Percentiles rank a stretch among this genome's conserved stretches.
These are phyloP conservation scores for Penicillium subrubescens DNA, from an alignment of 495 filamentous ascomycete genomes.

Conservation along the genomic window DNA sequence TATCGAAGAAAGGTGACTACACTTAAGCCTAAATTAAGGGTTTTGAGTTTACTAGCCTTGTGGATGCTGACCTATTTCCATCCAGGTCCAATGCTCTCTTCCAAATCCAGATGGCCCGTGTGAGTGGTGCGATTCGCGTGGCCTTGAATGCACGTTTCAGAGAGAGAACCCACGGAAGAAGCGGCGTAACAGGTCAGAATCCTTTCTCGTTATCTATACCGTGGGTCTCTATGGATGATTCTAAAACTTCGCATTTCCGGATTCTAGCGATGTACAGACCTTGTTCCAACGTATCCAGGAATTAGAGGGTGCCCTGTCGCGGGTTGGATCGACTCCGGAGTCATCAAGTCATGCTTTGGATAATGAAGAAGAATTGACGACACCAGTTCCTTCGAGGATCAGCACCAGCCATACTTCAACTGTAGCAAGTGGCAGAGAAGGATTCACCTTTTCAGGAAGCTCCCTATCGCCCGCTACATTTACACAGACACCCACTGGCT, in stretches of 20 bases:
- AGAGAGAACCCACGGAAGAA: constrained; percentile 21
- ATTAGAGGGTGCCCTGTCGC: constrained; percentile 11
- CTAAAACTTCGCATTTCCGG: not conserved
- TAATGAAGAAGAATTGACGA: not conserved
- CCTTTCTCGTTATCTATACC: not conserved
- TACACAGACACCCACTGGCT: not conserved
- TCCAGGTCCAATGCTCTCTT: constrained; percentile 12
- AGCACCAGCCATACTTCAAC: not conserved
- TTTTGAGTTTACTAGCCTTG: not conserved
- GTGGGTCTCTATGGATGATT: not conserved
- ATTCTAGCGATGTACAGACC: constrained; percentile 8
- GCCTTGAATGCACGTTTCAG: constrained; percentile 21
- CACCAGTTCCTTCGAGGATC: not conserved
- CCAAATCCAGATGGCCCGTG: constrained; percentile 18
- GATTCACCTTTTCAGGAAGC: not conserved
- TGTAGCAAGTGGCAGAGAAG: not conserved
- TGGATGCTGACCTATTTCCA: not conserved
- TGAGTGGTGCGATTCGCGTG: constrained; percentile 18
- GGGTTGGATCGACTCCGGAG: not conserved
- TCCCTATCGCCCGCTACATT: not conserved
- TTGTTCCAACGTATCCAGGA: constrained; percentile 14
- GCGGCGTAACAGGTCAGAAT: not conserved
- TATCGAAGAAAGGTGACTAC: constrained; percentile 8
- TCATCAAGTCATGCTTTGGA: not conserved
- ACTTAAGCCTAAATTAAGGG: not conserved